phyloP scores from a whole-genome alignment of 352 stramenopile species.

The Phytopythium cucurbitacearum region DNA sequence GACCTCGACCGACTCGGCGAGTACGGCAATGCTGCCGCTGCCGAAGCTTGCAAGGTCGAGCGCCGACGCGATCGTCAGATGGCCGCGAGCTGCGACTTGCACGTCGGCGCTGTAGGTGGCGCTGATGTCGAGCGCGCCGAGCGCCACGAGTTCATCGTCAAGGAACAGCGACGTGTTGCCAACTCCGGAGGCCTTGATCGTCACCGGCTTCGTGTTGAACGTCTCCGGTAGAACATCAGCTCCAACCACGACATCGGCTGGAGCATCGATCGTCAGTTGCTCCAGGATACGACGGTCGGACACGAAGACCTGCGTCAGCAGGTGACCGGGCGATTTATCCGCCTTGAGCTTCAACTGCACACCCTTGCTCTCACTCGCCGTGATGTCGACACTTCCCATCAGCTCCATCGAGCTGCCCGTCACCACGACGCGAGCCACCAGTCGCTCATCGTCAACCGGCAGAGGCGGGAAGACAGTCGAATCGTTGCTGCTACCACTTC shows the following conservation, averaged over 20 bases:
- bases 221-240: slow-evolving; percentile 22
- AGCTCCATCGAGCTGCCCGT: slow-evolving; percentile 49
- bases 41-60: slow-evolving; percentile 9
- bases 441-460: slow-evolving; percentile 11
- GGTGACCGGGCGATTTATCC: slow-evolving; percentile 21
- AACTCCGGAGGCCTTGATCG: slow-evolving; percentile 9
- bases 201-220: slow-evolving; percentile 2
- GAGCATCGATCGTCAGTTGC: slow-evolving; percentile 8
- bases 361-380: slow-evolving; percentile 15
- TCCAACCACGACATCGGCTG: slow-evolving; percentile 25
- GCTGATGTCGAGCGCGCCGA: slow-evolving; percentile 3
- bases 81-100: slow-evolving; percentile 9
- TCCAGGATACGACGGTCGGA: slow-evolving; percentile 14
- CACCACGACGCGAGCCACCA: slow-evolving; percentile 52
- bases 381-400: slow-evolving; percentile 24
- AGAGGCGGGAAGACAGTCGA: slow-evolving; percentile 8
- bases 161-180: slow-evolving; percentile 16
- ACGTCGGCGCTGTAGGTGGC: slow-evolving; percentile 11
- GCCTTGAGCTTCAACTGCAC: slow-evolving; percentile 45
- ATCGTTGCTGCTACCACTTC: slow-evolving; percentile 6
- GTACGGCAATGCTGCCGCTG: slow-evolving; percentile 17
- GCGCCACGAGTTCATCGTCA: slow-evolving; percentile 7
- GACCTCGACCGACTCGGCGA: slow-evolving; percentile 14
- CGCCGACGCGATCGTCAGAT: slow-evolving; percentile 7
- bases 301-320: slow-evolving; percentile 31